A percentile compares a stretch with the other conserved stretches of the same genome.
Evolutionary conservation across 164 flowering plant genomes (phyloP).

Genomic region (Tetrastigma voinierianum): DNA sequence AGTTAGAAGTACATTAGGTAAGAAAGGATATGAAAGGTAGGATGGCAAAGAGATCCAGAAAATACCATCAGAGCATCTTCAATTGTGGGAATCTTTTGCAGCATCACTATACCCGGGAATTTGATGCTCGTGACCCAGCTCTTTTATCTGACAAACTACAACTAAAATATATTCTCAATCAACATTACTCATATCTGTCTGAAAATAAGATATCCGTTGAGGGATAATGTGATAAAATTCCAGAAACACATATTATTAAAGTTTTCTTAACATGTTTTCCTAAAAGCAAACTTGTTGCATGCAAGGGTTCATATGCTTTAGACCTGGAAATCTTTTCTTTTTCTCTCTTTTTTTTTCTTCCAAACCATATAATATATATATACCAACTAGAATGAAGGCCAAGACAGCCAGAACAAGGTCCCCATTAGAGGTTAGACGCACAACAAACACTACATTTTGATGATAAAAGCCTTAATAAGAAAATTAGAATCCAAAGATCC

Average conservation of each 20-base stretch:
- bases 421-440: background rate
- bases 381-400: background rate
- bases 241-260: too few relatives aligned
- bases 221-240: background rate
- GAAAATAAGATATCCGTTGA: background rate
- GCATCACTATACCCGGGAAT: slow-evolving; percentile 39
- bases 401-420: background rate
- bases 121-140: slow-evolving; percentile 39
- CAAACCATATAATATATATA: too few relatives aligned
- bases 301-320: too few relatives aligned
- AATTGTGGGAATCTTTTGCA: slow-evolving; percentile 53
- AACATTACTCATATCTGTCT: slow-evolving; percentile 8
- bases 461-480: background rate
- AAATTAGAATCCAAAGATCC: background rate
- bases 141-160: slow-evolving; percentile 62
- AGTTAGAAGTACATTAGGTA: background rate
- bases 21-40: background rate
- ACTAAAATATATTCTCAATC: slow-evolving; percentile 24
- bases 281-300: too few relatives aligned
- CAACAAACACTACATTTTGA: background rate
- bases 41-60: background rate
- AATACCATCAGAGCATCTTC: slow-evolving; percentile 83
- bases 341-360: too few relatives aligned
- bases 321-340: too few relatives aligned
- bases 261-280: too few relatives aligned